Conservation (phyloP, 768 basidiomycete species). For the Multifurca ochricompacta region DNA sequence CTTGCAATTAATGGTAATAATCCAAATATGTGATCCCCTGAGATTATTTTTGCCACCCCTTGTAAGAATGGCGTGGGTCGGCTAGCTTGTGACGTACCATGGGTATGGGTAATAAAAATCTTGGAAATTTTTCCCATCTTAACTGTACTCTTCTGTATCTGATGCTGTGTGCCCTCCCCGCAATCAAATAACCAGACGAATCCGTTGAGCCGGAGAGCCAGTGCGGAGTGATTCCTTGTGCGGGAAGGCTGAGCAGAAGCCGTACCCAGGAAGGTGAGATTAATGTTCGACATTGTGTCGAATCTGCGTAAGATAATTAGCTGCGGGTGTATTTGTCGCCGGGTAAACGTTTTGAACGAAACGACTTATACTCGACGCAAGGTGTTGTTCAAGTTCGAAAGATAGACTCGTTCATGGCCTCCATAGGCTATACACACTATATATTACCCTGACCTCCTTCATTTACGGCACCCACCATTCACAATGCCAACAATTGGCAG, state of each 20-base stretch:
- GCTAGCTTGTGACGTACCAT: slow-evolving; percentile 44
- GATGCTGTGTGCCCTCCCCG: slow-evolving; percentile 78
- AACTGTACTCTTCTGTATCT: slow-evolving; percentile 61
- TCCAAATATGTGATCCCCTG: slow-evolving; percentile 81
- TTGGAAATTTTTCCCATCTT: slow-evolving; percentile 76
- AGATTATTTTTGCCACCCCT: background rate
- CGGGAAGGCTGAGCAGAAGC: slow-evolving; percentile 75
- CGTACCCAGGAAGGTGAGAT: slow-evolving; percentile 71
- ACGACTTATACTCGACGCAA: too few relatives aligned
- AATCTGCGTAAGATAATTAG: background rate
- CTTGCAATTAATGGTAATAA: slow-evolving; percentile 60
- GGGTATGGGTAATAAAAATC: slow-evolving; percentile 85
- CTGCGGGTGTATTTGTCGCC: background rate
- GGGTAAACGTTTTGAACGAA: background rate
- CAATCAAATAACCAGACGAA: slow-evolving; percentile 85
- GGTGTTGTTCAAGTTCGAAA: slow-evolving; percentile 16
- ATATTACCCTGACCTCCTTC: background rate
- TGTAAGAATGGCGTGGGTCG: background rate
- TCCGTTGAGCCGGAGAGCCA: slow-evolving; percentile 55
- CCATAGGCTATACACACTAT: too few relatives aligned
- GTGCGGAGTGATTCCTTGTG: slow-evolving; percentile 70
- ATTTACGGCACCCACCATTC: background rate
- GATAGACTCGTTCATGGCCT: background rate
- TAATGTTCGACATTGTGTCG: slow-evolving; percentile 27
- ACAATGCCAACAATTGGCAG: slow-evolving; percentile 12